Base-by-base conservation (phyloP, 2,329 filamentous ascomycete species). In the Sporothrix curviconia region DNA sequence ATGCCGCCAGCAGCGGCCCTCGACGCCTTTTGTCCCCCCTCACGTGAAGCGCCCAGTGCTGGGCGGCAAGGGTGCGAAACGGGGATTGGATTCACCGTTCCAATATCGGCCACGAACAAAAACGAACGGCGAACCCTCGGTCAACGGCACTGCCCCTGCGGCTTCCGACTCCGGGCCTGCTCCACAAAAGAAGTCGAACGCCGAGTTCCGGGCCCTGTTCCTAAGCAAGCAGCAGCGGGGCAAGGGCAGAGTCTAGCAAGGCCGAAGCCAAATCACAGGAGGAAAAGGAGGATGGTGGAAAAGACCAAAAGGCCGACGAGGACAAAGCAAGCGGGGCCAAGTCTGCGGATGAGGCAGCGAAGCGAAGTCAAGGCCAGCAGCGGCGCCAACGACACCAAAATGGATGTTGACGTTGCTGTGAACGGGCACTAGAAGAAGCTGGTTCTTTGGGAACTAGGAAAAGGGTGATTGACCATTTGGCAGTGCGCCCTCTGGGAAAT, bases 21-120 rank as follows among this genome's bases (percentile, higher is more conserved):
- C 67, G 15, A 59, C 66, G 25, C 66, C 62, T 12, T 69, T 79
- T 43, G 76, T 81, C 68, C 72, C 74, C 15, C 75, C 76, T 56
- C 64, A 67, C 19, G 64, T 78, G 30, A 72, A 75, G 55, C 72
- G 77, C 19, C 71, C 76, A 11, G 70, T 70, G 3, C 57, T 74
- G n/a, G 75, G 76, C 39, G 70, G 68, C 42, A 66, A 65, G 57
- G 73, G 69, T 2, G 68, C 69, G 25, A 79, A 74, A 58, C 70
- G 73, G 55, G 74, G 73, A 61, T 79, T 6, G 78, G 76, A 2
- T 77, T 80, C 55, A 30, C 54, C n/a, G n/a, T n/a, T 22, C 25
- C 54, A 1, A 15, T 36, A 7, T 44, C 51, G 1, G 17, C 51
- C 37, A 14, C 30, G 69, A 50, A 64, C 69, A 22, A 61, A 54